A percentile compares a stretch with the other conserved stretches of the same genome.
Evolutionary conservation across 768 basidiomycete species (phyloP).

Genomic region (Tylopilus sp.): DNA sequence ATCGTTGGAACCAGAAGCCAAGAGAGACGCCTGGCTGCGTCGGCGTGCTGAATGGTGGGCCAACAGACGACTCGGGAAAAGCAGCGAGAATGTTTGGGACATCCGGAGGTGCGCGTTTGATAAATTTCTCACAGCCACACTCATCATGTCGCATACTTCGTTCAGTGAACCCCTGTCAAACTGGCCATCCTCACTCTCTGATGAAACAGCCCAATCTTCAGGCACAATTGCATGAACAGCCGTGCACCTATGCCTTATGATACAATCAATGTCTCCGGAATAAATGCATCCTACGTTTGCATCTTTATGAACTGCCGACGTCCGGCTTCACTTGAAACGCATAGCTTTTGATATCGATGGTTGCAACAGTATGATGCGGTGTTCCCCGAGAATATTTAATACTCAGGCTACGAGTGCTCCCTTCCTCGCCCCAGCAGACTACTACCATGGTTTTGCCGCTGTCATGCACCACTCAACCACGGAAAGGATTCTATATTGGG

Average conservation of each 20-base stretch:
- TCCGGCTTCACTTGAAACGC: too few species aligned
- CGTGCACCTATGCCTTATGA: neutral
- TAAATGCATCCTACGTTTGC: neutral
- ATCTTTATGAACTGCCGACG: neutral
- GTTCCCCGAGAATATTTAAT: neutral
- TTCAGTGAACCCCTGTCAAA: constrained; percentile 23
- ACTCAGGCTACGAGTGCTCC: neutral
- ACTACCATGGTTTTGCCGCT: constrained; percentile 8
- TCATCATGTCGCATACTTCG: constrained; percentile 1
- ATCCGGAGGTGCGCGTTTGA: constrained; percentile 64
- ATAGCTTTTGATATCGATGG: neutral
- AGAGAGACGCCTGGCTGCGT: constrained; percentile 79
- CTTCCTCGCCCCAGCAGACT: neutral
- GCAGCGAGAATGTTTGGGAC: constrained; percentile 96
- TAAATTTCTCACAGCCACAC: neutral
- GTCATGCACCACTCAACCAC: constrained; percentile 36
- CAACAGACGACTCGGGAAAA: constrained; percentile 61
- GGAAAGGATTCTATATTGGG: constrained; percentile 46
- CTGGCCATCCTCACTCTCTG: constrained; percentile 28
- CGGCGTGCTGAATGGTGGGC: constrained; percentile 97
- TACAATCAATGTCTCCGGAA: neutral
- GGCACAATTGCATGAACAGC: constrained; percentile 21
- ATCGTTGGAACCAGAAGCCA: constrained; percentile 69
- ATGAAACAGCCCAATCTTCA: constrained; percentile 17
- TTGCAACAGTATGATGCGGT: neutral